These are phyloP conservation scores for Fusarium sp. DNA, from an alignment of 2,329 filamentous ascomycete species.

Conservation along the genomic window DNA sequence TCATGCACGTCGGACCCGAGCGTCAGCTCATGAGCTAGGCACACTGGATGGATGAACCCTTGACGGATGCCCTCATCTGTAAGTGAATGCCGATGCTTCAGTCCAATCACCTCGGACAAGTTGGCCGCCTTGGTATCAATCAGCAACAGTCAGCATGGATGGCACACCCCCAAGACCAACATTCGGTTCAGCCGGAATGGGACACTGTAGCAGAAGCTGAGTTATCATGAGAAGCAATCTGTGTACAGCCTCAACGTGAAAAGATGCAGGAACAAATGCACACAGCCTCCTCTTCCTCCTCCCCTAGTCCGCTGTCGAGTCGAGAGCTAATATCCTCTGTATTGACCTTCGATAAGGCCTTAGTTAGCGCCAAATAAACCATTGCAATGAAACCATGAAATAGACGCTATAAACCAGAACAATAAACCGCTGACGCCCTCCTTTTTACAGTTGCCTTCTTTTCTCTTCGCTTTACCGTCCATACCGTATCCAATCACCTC, in stretches of 20 bases:
- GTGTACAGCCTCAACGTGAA: not conserved
- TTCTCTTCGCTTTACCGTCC: conserved; percentile 9
- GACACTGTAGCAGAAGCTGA: conserved; percentile 1
- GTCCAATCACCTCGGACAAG: not conserved
- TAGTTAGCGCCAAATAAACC: conserved; percentile 3
- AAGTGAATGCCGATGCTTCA: not conserved
- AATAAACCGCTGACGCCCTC: not conserved
- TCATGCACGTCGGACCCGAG: not conserved
- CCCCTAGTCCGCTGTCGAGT: conserved; percentile 1
- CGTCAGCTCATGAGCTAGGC: not conserved
- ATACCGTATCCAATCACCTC: not conserved
- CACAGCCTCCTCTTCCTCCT: not conserved
- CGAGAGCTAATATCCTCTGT: conserved; percentile 3
- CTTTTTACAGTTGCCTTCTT: conserved; percentile 34
- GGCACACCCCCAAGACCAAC: not conserved
- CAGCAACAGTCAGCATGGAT: not conserved
- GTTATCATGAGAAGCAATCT: conserved; percentile 19
- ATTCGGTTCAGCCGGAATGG: not conserved
- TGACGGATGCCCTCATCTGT: not conserved
- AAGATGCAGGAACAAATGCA: conserved; percentile 16
- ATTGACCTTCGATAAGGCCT: not conserved
- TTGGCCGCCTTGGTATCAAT: not conserved
- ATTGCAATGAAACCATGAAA: not conserved
- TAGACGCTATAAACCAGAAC: conserved; percentile 5
- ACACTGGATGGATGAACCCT: not conserved